Conservation (phyloP, 768 basidiomycete species). For the Suillus subalutaceus region DNA sequence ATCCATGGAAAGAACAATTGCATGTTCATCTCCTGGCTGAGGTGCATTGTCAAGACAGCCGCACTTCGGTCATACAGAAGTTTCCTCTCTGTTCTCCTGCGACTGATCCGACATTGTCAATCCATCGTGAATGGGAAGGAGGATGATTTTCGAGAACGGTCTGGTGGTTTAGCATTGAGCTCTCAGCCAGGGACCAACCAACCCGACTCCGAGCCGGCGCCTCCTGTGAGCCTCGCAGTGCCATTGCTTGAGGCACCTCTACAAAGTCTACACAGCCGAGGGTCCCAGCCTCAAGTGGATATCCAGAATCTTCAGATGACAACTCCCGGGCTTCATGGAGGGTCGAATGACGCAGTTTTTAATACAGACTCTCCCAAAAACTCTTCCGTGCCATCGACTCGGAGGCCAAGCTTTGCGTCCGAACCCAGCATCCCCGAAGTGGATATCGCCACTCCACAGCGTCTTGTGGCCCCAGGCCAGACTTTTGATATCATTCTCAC, state of each 20-base stretch:
- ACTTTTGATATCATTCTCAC: neutral
- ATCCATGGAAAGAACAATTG: neutral
- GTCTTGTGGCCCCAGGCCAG: neutral
- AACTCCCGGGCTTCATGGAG: neutral
- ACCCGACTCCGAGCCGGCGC: neutral
- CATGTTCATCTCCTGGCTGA: neutral
- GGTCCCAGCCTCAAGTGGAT: neutral
- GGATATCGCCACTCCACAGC: neutral
- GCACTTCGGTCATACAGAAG: neutral
- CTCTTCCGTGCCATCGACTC: neutral
- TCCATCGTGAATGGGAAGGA: neutral
- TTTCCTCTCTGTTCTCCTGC: neutral
- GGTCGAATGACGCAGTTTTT: neutral
- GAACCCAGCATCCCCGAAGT: neutral
- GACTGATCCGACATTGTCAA: neutral
- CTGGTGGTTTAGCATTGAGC: neutral
- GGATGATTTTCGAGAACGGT: neutral
- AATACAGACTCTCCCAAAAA: neutral
- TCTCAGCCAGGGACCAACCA: neutral
- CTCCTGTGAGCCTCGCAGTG: neutral
- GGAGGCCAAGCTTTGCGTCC: neutral
- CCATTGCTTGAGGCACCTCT: slow-evolving; percentile 1
- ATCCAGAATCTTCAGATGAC: neutral
- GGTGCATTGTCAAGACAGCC: neutral
- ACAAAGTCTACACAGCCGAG: neutral